Percentiles rank a stretch among this genome's conserved stretches.
These are phyloP conservation scores for Globisporangium okanoganense DNA, from an alignment of 352 stramenopile genomes.

Conservation along the genomic window DNA sequence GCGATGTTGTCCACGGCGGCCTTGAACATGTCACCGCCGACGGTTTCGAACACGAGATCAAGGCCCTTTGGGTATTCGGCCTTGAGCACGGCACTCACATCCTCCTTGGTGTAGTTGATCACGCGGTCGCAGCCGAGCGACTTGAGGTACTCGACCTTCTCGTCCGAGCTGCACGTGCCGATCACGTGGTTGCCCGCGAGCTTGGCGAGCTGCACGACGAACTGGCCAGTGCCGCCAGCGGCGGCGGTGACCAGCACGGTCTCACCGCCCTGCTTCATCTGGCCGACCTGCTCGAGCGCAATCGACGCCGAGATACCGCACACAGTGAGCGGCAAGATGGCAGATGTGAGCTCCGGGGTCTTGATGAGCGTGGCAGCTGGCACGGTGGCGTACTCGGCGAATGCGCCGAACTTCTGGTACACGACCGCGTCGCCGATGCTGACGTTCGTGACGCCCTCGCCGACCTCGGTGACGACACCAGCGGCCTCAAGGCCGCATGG, in stretches of 20 bases:
- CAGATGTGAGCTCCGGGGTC: constrained; percentile 12
- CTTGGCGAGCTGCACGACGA: too few relatives aligned
- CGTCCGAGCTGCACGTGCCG: too few relatives aligned
- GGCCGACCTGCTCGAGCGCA: constrained; percentile 45
- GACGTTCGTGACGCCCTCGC: constrained; percentile 39
- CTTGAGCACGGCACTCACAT: constrained; percentile 49
- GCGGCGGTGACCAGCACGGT: constrained; percentile 60
- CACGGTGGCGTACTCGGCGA: constrained; percentile 45
- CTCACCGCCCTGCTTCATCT: constrained; percentile 62
- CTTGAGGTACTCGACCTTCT: too few relatives aligned
- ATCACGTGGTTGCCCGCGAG: too few relatives aligned
- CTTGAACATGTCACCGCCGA: constrained; percentile 56
- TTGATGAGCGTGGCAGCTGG: constrained; percentile 27
- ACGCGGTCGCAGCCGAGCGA: too few relatives aligned
- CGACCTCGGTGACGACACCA: constrained; percentile 32
- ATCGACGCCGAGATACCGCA: constrained; percentile 38
- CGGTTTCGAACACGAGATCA: constrained; percentile 64
- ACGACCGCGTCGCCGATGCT: constrained; percentile 41
- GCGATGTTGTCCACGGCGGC: constrained; percentile 55
- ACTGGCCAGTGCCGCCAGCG: constrained; percentile 74
- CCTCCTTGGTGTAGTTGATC: too few relatives aligned
- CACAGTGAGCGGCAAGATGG: constrained; percentile 32
- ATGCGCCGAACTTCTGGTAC: constrained; percentile 50
- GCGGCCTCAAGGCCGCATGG: constrained; percentile 40
- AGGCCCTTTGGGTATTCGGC: constrained; percentile 65